Percentiles rank a stretch among this genome's conserved stretches.
These are phyloP conservation scores for Bonnemaisonia californica DNA, from an alignment of 31 red algal species.

Conservation along the genomic window DNA sequence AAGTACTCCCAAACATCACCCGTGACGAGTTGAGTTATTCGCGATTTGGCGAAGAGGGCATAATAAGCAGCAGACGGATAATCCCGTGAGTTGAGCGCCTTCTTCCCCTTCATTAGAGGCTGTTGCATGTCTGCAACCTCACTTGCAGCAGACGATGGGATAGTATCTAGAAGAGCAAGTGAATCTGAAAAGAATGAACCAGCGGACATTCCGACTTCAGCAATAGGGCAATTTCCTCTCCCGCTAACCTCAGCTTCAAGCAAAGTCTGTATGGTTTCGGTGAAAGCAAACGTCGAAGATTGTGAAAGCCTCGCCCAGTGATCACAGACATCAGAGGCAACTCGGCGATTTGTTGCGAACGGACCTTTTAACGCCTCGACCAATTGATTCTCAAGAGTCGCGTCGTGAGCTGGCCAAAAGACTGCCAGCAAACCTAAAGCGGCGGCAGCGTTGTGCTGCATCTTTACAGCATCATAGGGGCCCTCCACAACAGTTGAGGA, in stretches of 20 bases:
- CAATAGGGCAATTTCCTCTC: slow-evolving; percentile 35
- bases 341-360: slow-evolving; percentile 39
- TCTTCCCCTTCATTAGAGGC: slow-evolving; percentile 43
- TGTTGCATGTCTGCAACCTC: slow-evolving; percentile 31
- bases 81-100: slow-evolving; percentile 17
- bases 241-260: slow-evolving; percentile 31
- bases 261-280: slow-evolving; percentile 16
- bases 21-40: slow-evolving; percentile 47
- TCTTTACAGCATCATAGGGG: slow-evolving; percentile 60
- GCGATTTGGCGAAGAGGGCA: slow-evolving; percentile 32
- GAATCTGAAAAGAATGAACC: slow-evolving; percentile 69
- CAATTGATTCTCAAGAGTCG: neutral
- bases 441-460: slow-evolving; percentile 65
- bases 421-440: slow-evolving; percentile 57
- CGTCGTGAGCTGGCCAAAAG: slow-evolving; percentile 52
- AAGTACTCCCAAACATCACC: slow-evolving; percentile 63
- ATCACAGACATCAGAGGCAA: slow-evolving; percentile 50
- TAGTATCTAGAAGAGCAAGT: slow-evolving; percentile 53
- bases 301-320: slow-evolving; percentile 40
- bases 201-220: slow-evolving; percentile 55
- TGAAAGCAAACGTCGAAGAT: slow-evolving; percentile 1
- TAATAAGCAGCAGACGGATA: slow-evolving; percentile 38
- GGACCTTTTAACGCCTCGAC: slow-evolving; percentile 29
- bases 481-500: slow-evolving; percentile 58
- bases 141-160: slow-evolving; percentile 15